Evolutionary conservation across 805 yeast genomes (phyloP).

Genomic region (Candida schatavii): DNA sequence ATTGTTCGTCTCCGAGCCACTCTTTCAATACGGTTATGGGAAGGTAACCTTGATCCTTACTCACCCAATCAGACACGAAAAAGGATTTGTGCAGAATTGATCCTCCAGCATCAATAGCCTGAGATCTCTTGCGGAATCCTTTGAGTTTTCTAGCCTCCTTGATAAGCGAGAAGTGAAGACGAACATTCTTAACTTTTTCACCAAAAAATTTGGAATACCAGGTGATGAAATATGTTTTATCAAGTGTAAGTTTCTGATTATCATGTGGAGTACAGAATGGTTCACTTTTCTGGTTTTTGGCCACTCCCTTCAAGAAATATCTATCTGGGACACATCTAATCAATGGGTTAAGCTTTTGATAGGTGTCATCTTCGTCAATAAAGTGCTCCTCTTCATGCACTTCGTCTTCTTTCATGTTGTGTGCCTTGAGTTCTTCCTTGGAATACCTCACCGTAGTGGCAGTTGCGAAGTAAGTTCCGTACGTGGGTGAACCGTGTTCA

Average conservation of each 20-base stretch:
- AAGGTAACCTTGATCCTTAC: constrained; percentile 56
- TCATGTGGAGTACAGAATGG: constrained; percentile 89
- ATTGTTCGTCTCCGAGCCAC: constrained; percentile 55
- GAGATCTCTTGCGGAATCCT: constrained; percentile 51
- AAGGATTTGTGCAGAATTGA: constrained; percentile 42
- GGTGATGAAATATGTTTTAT: constrained; percentile 66
- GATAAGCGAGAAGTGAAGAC: constrained; percentile 63
- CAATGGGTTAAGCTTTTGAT: constrained; percentile 70
- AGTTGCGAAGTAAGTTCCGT: constrained; percentile 74
- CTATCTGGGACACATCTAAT: constrained; percentile 82
- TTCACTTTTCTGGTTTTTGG: constrained; percentile 53
- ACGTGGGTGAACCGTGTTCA: constrained; percentile 65
- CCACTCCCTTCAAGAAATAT: constrained; percentile 62
- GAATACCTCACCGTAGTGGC: constrained; percentile 54
- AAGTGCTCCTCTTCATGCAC: constrained; percentile 51
- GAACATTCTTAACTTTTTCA: constrained; percentile 56
- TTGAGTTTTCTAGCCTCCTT: constrained; percentile 53
- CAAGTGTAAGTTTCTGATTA: constrained; percentile 53
- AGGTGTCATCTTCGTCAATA: constrained; percentile 69
- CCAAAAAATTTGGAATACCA: constrained; percentile 74
- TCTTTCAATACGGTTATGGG: constrained; percentile 59
- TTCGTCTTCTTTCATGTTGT: constrained; percentile 65
- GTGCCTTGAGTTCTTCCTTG: constrained; percentile 67
- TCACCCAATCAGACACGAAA: constrained; percentile 70
- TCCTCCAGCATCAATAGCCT: constrained; percentile 39